These are phyloP conservation scores for Erigeron philadelphicus DNA, from an alignment of 140 eudicot genomes.

Conservation along the genomic window DNA sequence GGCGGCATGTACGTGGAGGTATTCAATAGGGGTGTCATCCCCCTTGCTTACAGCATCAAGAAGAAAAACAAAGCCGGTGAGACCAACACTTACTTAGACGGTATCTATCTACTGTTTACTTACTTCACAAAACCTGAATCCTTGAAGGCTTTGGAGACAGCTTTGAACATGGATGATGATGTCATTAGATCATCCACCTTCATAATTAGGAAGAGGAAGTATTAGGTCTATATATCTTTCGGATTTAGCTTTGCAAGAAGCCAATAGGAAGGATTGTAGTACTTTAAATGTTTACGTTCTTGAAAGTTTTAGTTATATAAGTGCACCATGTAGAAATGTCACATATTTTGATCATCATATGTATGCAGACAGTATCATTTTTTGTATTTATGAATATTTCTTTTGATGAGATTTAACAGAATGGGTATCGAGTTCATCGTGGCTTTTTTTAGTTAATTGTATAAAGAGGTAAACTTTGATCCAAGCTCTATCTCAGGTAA, in stretches of 20 bases:
- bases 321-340: constrained; percentile 29
- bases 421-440: constrained; percentile 7
- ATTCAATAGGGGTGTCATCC: constrained; percentile 83
- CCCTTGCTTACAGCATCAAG: constrained; percentile 76
- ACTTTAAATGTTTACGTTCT: constrained; percentile 16
- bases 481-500: not conserved
- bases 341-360: constrained; percentile 18
- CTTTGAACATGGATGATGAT: constrained; percentile 59
- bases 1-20: constrained; percentile 94
- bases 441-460: not conserved
- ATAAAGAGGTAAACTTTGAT: not conserved
- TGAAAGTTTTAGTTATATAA: constrained; percentile 28
- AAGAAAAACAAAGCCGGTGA: constrained; percentile 93
- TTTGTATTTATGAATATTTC: constrained; percentile 26
- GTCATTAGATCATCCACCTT: constrained; percentile 65
- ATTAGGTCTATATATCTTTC: constrained; percentile 24
- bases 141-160: constrained; percentile 41
- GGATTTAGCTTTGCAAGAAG: constrained; percentile 18
- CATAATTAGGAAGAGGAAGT: constrained; percentile 70
- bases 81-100: constrained; percentile 80
- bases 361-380: constrained; percentile 23
- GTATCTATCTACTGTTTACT: constrained; percentile 76
- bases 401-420: constrained; percentile 19
- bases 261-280: constrained; percentile 19
- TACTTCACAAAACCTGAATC: constrained; percentile 93